Evolutionary conservation across 345 rosid species (phyloP), one percentile per base, ranked within the genome.

Genomic region (Odontarrhena argentea): DNA sequence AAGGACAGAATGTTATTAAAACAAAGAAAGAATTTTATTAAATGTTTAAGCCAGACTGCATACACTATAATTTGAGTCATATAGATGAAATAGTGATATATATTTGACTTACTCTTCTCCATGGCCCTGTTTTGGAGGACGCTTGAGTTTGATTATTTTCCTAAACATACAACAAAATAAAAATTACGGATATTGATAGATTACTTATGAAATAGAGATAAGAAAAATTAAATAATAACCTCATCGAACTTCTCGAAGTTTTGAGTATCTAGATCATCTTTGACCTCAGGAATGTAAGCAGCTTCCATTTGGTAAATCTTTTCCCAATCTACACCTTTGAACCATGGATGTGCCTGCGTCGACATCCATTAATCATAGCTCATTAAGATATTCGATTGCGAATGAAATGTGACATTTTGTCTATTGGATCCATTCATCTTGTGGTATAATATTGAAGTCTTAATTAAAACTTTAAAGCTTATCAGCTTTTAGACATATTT

Each of bases 241-340:
- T 90, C 96, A 5, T 93, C 97, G 68, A 93, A 86, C 69, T 86
- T 93, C 72, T 88, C 97, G 81, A 93, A 90, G 74, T 93, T 93
- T 83, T 93, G 96, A 53, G 97, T 90, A 81, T 93, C 97, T 68
- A 93, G 79, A 68, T 93, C 97, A 75, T 88, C 87, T 28, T 83
- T 87, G 71, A 93, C 98, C 60, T 81, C 96, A 9, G 98, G 98
- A 50, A 84, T 78, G 76, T 84, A 87, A 67, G 96, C 96, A 76
- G 98, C 97, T 63, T 93, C 98, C 82, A 84, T 80, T 64, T 80
- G 87, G 72, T 84, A 87, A 77, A 93, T 81, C 45, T 65, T 83
- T 57, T 90, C 87, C 98, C 98, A 93, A 12, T 90, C 83, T 44
- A 79, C 52, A 14, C 90, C 86, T 1, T 66, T 53, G 74, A 93